These are phyloP conservation scores for Ophiostoma ips DNA, from an alignment of 2,329 filamentous ascomycete genomes.

Conservation along the genomic window DNA sequence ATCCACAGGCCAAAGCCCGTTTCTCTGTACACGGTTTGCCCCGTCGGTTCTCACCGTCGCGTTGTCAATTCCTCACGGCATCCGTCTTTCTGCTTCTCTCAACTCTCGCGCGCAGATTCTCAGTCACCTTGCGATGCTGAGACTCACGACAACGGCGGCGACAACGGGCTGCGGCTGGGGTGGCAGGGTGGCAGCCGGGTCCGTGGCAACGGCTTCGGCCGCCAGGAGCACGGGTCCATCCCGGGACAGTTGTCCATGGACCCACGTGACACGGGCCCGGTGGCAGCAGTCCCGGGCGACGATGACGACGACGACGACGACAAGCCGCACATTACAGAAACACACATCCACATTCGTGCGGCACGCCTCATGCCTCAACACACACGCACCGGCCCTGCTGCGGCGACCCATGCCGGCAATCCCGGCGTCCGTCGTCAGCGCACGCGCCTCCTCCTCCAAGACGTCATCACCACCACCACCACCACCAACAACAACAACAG, in stretches of 20 bases:
- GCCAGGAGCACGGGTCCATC: neutral
- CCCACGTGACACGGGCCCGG: neutral
- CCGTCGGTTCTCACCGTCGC: neutral
- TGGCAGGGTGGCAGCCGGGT: neutral
- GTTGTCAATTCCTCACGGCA: neutral
- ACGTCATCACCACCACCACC: neutral
- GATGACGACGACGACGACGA: neutral
- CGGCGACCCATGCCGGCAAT: neutral
- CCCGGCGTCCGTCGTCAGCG: no score
- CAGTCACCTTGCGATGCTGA: conserved; percentile 9
- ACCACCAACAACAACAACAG: neutral
- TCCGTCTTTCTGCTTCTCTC: neutral
- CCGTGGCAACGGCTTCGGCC: neutral
- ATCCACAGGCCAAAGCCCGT: neutral
- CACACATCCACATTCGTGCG: neutral
- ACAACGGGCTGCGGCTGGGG: conserved; percentile 3
- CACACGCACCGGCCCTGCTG: neutral
- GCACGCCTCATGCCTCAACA: neutral
- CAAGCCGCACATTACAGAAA: neutral
- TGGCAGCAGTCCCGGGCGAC: neutral
- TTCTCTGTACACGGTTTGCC: neutral
- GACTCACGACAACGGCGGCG: conserved; percentile 7
- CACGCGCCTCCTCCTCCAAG: neutral
- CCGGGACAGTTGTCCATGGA: neutral
- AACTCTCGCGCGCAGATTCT: neutral